Base-by-base conservation (phyloP, 164 flowering plant species). In the Saururus chinensis region DNA sequence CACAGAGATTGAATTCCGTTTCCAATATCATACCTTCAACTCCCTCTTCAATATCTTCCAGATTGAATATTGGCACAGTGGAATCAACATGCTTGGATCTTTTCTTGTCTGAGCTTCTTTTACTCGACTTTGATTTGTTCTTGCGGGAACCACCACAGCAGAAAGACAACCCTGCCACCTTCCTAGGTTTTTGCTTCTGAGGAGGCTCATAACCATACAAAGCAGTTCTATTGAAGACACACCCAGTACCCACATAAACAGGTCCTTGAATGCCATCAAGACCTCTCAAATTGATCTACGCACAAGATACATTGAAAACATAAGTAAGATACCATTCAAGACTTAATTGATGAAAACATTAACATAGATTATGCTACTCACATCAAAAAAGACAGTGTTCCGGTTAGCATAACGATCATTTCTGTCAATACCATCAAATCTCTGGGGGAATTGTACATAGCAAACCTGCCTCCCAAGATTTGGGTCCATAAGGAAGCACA, bases 401-500 rank as follows among this genome's bases (percentile, higher is more conserved):
- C 84, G 74, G 62, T 84, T 84, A 60, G 88, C 82, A 67, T 84
- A 84, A 59, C 88, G 66, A 67, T 84, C 88, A 61, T 77, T 76
- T 42, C 71, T 75, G 74, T 84, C 88, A 68, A 84, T 84, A 49
- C 88, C 88, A 72, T 84, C 88, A 71, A 81, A 81, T 67, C 88
- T 81, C 63, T 84, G 85, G 8, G 85, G 85, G 66, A 81, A 81
- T 56, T 81, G 84, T 37, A 81, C 84, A 59, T 81, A 81, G 66
- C 88, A 81, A 54, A 84, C 76, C 49, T 74, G 68, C 67, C 77
- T 82, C 53, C 88, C 88, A 17, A 72, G 75, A 37, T 68, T 73
- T 22, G 84, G 88, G 60, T 84, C 88, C 88, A 84, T 84, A 76
- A 81, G 60, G 65, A 84, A 81, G 59, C 88, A 82, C 86, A 82